phyloP scores from a whole-genome alignment of 345 rosid genomes.

The Arabidopsis arenosa region DNA sequence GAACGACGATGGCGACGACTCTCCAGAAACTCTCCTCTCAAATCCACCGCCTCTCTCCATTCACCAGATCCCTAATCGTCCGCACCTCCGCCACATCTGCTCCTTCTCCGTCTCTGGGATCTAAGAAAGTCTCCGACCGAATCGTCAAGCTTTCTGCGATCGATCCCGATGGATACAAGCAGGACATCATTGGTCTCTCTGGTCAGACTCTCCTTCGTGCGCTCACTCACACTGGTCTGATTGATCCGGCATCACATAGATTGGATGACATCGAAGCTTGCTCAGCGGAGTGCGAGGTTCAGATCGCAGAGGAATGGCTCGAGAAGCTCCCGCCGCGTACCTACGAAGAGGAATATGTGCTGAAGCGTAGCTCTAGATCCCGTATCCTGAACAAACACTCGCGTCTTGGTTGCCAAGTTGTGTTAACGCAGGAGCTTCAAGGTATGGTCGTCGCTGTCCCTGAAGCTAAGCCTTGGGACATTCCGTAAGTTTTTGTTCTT shows the following conservation, averaged over 20 bases:
- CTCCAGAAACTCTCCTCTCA: constrained; percentile 68
- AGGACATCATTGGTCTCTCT: constrained; percentile 75
- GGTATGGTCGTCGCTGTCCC: constrained; percentile 99
- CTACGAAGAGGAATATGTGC: constrained; percentile 94
- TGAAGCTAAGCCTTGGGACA: constrained; percentile 98
- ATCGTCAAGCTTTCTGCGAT: constrained; percentile 90
- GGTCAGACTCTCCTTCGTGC: constrained; percentile 92
- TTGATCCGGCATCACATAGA: constrained; percentile 93
- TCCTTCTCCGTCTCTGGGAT: constrained; percentile 46
- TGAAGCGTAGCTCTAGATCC: constrained; percentile 79
- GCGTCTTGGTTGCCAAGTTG: constrained; percentile 90
- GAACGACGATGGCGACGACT: constrained; percentile 57
- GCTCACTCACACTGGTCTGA: constrained; percentile 68
- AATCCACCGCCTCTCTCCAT: constrained; percentile 59
- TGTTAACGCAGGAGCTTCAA: constrained; percentile 74
- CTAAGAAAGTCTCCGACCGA: constrained; percentile 86
- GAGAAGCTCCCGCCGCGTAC: constrained; percentile 81
- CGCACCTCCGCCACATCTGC: constrained; percentile 56
- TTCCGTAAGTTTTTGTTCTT: constrained; percentile 53
- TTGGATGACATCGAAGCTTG: constrained; percentile 98
- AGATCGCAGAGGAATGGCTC: constrained; percentile 96
- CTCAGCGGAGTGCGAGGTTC: constrained; percentile 98
- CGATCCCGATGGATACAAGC: constrained; percentile 76
- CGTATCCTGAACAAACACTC: constrained; percentile 91
- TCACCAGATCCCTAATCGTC: constrained; percentile 46